A percentile compares a stretch with the other conserved stretches of the same genome.
Evolutionary conservation across 2,329 filamentous ascomycete species (phyloP).

Genomic region (Arthrinium phaeospermum): DNA sequence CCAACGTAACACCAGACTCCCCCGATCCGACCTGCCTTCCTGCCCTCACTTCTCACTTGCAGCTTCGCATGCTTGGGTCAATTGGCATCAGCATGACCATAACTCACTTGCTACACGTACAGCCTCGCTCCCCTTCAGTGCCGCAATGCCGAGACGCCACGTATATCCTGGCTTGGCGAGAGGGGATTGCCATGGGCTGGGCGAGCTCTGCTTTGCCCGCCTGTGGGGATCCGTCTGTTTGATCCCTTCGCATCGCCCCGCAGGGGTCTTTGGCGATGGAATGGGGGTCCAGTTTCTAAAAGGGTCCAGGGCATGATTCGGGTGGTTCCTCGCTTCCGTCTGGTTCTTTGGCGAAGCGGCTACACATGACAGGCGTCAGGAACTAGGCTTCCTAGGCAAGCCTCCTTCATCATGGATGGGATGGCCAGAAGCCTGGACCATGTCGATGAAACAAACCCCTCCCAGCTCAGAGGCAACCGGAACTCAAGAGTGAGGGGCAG

Average conservation of each 20-base stretch:
- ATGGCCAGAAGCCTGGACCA: conserved; percentile 13
- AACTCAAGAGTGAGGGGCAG: background rate
- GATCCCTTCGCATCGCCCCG: conserved; percentile 13
- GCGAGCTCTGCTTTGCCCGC: conserved; percentile 7
- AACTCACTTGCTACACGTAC: background rate
- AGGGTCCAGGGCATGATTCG: conserved; percentile 3
- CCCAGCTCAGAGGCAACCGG: background rate
- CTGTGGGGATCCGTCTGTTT: background rate
- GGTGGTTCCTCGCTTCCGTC: background rate
- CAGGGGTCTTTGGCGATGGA: conserved; percentile 2
- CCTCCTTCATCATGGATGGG: conserved; percentile 6
- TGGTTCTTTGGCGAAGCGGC: background rate
- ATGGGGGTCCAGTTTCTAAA: conserved; percentile 17
- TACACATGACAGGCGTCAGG: conserved; percentile 7
- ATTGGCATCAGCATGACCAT: background rate
- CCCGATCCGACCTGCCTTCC: background rate
- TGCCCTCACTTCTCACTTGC: conserved; percentile 9
- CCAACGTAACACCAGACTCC: background rate
- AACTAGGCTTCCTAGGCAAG: background rate
- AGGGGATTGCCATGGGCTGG: conserved; percentile 5
- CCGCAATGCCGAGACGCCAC: conserved; percentile 2
- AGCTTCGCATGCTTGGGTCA: background rate
- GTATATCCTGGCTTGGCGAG: conserved; percentile 13
- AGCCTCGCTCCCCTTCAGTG: conserved; percentile 2
- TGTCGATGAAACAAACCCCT: conserved; percentile 15